Percentiles rank a stretch among this genome's conserved stretches.
Evolutionary conservation across 805 yeast species (phyloP).

Genomic region (Cyberlindnera xylosilytica): DNA sequence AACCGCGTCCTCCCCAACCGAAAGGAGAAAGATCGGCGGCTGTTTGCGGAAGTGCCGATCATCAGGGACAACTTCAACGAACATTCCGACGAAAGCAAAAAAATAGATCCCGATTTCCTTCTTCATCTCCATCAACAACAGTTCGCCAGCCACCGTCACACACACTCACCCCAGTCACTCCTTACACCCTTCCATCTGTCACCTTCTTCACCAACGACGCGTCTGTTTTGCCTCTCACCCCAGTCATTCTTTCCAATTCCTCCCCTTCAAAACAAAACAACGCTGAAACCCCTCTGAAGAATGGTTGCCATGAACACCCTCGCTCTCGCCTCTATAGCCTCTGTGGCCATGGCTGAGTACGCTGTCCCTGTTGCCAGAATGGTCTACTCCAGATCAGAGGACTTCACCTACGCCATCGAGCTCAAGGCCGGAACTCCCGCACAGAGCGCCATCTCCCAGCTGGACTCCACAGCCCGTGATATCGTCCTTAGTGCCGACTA

Average conservation of each 20-base stretch:
- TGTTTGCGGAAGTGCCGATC: not conserved
- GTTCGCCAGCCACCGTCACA: not conserved
- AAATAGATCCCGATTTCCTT: not conserved
- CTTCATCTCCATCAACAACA: not conserved
- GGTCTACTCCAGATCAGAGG: constrained; percentile 11
- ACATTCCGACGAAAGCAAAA: not conserved
- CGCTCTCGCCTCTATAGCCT: not conserved
- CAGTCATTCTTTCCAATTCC: constrained; percentile 8
- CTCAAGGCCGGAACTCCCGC: constrained; percentile 13
- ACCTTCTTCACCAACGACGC: not conserved
- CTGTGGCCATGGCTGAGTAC: not conserved
- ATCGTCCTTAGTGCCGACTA: constrained; percentile 10
- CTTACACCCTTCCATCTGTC: not conserved
- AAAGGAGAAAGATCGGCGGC: not conserved
- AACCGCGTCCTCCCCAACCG: not conserved
- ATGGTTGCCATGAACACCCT: not conserved
- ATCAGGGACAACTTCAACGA: not conserved
- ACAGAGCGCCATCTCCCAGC: constrained; percentile 9
- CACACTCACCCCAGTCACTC: constrained; percentile 1
- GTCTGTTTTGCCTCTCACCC: constrained; percentile 3
- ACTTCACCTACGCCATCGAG: constrained; percentile 9
- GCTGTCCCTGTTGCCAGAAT: constrained; percentile 5
- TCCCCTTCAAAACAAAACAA: not conserved
- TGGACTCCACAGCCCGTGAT: constrained; percentile 14
- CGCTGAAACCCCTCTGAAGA: not conserved